Base-by-base conservation (phyloP, 805 yeast genomes). In the Tetrapisispora nanseiensis region DNA sequence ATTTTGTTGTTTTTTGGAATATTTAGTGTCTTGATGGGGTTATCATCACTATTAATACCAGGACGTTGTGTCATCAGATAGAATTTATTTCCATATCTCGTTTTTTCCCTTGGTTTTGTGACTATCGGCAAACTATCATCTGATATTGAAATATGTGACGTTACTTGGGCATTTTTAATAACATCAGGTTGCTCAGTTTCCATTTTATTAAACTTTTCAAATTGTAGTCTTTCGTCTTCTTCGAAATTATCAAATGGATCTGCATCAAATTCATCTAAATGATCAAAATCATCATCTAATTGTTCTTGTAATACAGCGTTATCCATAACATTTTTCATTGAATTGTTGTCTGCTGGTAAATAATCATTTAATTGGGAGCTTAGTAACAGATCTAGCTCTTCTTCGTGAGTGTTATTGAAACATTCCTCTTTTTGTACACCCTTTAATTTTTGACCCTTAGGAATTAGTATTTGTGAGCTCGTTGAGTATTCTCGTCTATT, bases 61-160 rank as follows among this genome's bases (percentile, higher is more conserved):
- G 57, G 55, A 18, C 56, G 50, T 41, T 64, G 68, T 1, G 68
- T 64, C 6, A 58, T 39, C 3, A 63, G 43, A 2, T 58, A 49
- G 23, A 64, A 52, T 39, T 54, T 56, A 28, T 54, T 52, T n/a
- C 59, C 55, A 41, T 45, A 50, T 21, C 36, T 41, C 2, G 43
- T 43, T 29, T 44, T 41, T 20, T 32, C 28, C 22, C 23, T 23
- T 31, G 19, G 19, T 19, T 21, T 24, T 19, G 19, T 26, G 7
- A 32, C 19, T 4, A 19, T 11, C 16, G 34, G 31, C 6, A 21
- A 32, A 15, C 27, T 32, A 5, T 39, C 27, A 16, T 30, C 36
- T 3, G 22, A 15, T 12, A 29, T 22, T 2, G 21, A 21, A n/a
- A 26, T 37, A 10, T 29, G 19, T 6, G 15, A 11, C n/a, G n/a